Percentiles rank a stretch among this genome's conserved stretches.
Conservation (phyloP, 805 yeast species). For the Tetrapisispora iriomotensis region DNA sequence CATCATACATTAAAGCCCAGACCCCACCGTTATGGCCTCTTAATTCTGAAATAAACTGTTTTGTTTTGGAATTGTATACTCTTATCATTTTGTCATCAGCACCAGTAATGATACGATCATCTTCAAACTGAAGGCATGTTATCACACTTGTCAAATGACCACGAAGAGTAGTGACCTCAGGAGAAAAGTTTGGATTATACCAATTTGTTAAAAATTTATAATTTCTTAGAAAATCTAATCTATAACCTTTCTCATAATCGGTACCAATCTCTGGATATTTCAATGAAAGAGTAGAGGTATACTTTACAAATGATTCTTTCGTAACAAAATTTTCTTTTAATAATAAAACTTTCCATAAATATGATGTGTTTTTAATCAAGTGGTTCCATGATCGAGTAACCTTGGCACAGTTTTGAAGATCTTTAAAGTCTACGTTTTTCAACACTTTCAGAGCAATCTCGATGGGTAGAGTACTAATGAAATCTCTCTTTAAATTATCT, state of each 20-base stretch:
- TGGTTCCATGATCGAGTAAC: conserved; percentile 66
- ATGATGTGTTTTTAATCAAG: conserved; percentile 48
- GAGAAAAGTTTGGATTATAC: conserved; percentile 65
- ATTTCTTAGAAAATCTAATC: conserved; percentile 44
- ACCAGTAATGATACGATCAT: conserved; percentile 82
- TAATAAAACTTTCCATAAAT: conserved; percentile 62
- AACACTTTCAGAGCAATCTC: conserved; percentile 65
- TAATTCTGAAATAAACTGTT: conserved; percentile 50
- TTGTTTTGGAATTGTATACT: conserved; percentile 69
- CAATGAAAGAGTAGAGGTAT: conserved; percentile 13
- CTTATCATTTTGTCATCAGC: conserved; percentile 80
- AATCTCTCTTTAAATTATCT: conserved; percentile 54
- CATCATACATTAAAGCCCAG: conserved; percentile 92
- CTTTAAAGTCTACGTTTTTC: conserved; percentile 48
- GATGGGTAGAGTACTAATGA: conserved; percentile 58
- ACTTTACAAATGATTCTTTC: conserved; percentile 36
- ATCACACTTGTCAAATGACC: conserved; percentile 79
- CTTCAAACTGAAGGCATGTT: conserved; percentile 89
- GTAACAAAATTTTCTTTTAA: conserved; percentile 52
- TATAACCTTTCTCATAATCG: conserved; percentile 29
- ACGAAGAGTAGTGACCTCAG: conserved; percentile 53
- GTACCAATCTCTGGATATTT: conserved; percentile 19
- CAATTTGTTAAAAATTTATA: conserved; percentile 78
- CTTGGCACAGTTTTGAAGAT: conserved; percentile 49
- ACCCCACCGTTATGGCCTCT: conserved; percentile 96